These are phyloP conservation scores for Eustoma russellianum DNA, from an alignment of 257 asterid species.

Conservation along the genomic window DNA sequence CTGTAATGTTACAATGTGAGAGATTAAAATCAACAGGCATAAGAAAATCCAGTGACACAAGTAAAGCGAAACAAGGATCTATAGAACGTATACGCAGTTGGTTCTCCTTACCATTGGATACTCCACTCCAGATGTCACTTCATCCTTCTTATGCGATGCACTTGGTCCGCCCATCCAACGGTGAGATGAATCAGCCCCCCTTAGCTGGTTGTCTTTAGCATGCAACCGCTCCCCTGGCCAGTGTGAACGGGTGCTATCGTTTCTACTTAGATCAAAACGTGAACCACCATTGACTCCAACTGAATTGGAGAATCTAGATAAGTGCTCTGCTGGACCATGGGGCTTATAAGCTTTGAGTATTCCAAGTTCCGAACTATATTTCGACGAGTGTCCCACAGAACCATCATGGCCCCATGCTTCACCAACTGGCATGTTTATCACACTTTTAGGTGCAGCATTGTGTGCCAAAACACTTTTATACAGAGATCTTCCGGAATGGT, in stretches of 20 bases:
- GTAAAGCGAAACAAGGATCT: not conserved
- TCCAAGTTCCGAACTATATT: slow-evolving; percentile 33
- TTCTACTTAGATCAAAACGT: slow-evolving; percentile 54
- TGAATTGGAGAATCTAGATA: slow-evolving; percentile 72
- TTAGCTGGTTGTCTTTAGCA: slow-evolving; percentile 31
- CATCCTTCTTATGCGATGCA: slow-evolving; percentile 39
- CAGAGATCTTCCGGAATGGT: slow-evolving; percentile 31
- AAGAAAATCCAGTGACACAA: not conserved
- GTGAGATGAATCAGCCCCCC: slow-evolving; percentile 48
- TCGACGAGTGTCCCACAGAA: slow-evolving; percentile 33
- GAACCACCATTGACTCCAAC: slow-evolving; percentile 56
- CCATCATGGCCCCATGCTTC: slow-evolving; percentile 16
- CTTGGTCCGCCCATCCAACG: slow-evolving; percentile 44
- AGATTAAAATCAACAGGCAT: not conserved
- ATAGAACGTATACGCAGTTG: not conserved
- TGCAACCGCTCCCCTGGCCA: slow-evolving; percentile 31
- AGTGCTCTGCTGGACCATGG: slow-evolving; percentile 39
- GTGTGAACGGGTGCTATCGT: slow-evolving; percentile 27
- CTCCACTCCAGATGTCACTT: slow-evolving; percentile 32
- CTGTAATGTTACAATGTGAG: slow-evolving; percentile 18
- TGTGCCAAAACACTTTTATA: slow-evolving; percentile 23
- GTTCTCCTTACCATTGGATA: slow-evolving; percentile 27
- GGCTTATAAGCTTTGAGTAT: slow-evolving; percentile 43
- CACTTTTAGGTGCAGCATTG: slow-evolving; percentile 27
- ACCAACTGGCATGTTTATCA: slow-evolving; percentile 10